Evolutionary conservation across 345 rosid species (phyloP), one percentile per base, ranked within the genome.

Genomic region (Ceriops tagal): DNA sequence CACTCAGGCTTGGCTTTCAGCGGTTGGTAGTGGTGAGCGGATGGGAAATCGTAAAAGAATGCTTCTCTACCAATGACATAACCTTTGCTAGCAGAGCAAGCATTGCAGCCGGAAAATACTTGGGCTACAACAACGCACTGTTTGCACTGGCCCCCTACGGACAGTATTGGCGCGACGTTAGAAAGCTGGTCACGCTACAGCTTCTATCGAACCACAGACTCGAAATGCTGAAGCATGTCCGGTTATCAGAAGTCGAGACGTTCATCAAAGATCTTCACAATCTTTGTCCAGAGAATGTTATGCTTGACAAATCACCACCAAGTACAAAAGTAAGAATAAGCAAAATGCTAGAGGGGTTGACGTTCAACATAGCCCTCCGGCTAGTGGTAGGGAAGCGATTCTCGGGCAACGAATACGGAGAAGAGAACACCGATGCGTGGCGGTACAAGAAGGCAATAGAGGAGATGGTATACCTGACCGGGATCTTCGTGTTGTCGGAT

Each of bases 141-240:
- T 70, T 90, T 2, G 73, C 83, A 5, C 27, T 90, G 10, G 84
- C 82, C 11, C 88, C 89, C 0, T 88, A 90, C 24, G 93, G 93
- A 19, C 72, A 76, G 21, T 86, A 88, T 34, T 90, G 93, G 93
- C 87, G 91, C 5, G 81, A 82, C 53, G 60, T 90, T 35, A 83
- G 96, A 37, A 88, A 85, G 71, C 66, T 88, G n/a, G 65, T 78
- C 61, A 83, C 83, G 37, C 68, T 82, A 20, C 79, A 90, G 73
- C 86, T 88, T 55, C 78, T 90, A 37, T 86, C 93, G 0, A 75
- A 53, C 43, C 82, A 78, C 59, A 75, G 91, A 24, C 70, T 86
- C 5, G 85, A 79, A 51, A 31, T 46, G 71, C 83, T 85, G 0
- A 65, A 78, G 67, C 85, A 81, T 60, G 74, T 86, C 18, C 85